Evolutionary conservation across 139 green algal species (phyloP), one percentile per base, ranked within the genome.

Genomic region (Trebouxia sp.): DNA sequence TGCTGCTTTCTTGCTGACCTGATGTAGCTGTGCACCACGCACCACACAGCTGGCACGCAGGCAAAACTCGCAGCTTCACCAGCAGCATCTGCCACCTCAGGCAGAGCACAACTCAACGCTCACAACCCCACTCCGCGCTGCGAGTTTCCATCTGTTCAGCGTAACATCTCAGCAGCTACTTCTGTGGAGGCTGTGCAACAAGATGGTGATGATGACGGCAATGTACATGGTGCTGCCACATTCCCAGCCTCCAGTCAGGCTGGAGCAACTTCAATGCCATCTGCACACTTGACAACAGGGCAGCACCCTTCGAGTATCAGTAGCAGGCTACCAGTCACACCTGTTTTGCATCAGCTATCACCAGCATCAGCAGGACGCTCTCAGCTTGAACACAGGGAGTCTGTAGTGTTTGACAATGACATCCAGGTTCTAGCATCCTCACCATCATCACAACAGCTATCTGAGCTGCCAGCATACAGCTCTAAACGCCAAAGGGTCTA

Each of bases 121-220:
- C 62, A 72, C 32, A 72, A 35, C 15, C 62, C 62, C 32, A 45
- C 28, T 35, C 62, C 62, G 26, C 62, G 43, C 35, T 72, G 62
- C 32, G n/a, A 42, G 12, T 35, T 72, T 72, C 14, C 62, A 45
- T 72, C 62, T 41, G 10, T 30, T 42, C 62, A 72, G 32, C 62
- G 12, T 26, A 24, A 35, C 5, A 8, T 22, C 3, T 72, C 62
- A 72, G 62, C 62, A 72, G 62, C 62, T 30, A 15, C 62, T 42
- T 72, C 62, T 72, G 62, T 72, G 11, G 62, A 72, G 15, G 62
- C 62, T 5, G 6, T 72, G 15, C 62, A 72, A 15, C 62, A 72
- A 72, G 62, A 8, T 30, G 32, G 11, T 45, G 62, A 72, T 28
- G 62, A 72, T 43, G 62, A 72, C 4, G 62, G n/a, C n/a, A n/a